A percentile compares a stretch with the other conserved stretches of the same genome.
Conservation (phyloP, 768 basidiomycete species). For the Lactifluus echinatus region DNA sequence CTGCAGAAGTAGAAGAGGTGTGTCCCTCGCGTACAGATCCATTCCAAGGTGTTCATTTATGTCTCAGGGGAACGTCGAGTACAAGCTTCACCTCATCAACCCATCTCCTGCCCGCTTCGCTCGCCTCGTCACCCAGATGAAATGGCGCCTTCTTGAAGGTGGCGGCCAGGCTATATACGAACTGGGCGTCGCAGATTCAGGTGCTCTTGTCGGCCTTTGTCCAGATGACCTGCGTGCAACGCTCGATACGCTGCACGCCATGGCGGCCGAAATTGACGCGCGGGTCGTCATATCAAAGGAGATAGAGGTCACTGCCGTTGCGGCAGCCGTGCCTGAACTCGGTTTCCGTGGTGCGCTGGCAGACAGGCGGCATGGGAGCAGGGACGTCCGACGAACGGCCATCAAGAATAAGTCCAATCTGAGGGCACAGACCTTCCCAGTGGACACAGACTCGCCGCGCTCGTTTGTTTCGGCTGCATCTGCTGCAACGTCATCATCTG, state of each 20-base stretch:
- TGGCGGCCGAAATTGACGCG: conserved; percentile 91
- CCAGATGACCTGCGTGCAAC: conserved; percentile 69
- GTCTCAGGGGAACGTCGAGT: conserved; percentile 76
- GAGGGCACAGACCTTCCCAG: neutral
- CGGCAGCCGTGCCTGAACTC: conserved; percentile 33
- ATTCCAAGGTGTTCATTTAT: neutral
- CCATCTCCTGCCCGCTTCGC: conserved; percentile 70
- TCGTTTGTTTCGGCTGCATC: conserved; percentile 3
- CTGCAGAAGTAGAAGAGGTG: conserved; percentile 67
- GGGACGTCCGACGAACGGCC: conserved; percentile 1
- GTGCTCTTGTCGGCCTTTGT: conserved; percentile 73
- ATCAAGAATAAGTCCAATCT: neutral
- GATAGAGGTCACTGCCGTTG: conserved; percentile 56
- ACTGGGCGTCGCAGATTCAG: conserved; percentile 70
- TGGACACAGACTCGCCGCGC: neutral
- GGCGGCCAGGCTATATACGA: conserved; percentile 51
- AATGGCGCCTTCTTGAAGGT: conserved; percentile 72
- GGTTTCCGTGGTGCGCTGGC: conserved; percentile 31
- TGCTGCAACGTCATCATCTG: conserved; percentile 7
- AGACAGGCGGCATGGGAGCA: conserved; percentile 25
- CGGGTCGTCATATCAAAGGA: conserved; percentile 88
- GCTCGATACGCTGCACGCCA: conserved; percentile 80
- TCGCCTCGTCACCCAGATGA: conserved; percentile 87
- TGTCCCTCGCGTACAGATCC: conserved; percentile 3
- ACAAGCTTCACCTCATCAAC: conserved; percentile 83